Evolutionary conservation across 164 flowering plant genomes (phyloP), one percentile per base, ranked within the genome.

Genomic region (Sedum album): DNA sequence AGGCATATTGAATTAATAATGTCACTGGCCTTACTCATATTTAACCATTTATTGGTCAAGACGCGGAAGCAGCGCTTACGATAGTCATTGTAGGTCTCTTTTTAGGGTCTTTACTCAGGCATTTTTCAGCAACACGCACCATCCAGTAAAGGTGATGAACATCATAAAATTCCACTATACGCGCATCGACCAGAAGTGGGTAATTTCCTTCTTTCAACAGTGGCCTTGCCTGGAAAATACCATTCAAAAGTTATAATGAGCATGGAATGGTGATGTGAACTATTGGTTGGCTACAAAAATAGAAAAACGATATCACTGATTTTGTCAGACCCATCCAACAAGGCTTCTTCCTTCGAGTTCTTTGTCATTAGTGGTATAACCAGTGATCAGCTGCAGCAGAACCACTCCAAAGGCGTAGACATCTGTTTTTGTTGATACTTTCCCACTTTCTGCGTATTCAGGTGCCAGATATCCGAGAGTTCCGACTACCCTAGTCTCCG

Each of bases 381-480:
- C 91, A 20, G 85, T 88, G 68, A 88, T 84, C 23, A 88, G 76
- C 75, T 88, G 84, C 26, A 88, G 65, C 33, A 88, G 78, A 30
- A 88, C 86, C 60, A 88, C 85, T 31, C 94, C 91, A 69, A 82
- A 88, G 55, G 89, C 75, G 70, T 82, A 88, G 36, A 88, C 90
- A 73, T 88, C 91, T 25, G 88, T 82, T 79, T 85, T 86, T 8
- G 82, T 78, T 15, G 90, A 86, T 65, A 76, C 81, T 75, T 80
- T 85, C 61, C 90, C 90, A 71, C 65, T 77, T 74, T 82, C 85
- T 69, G 84, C 91, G 76, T 88, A 88, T 82, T 88, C 95, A 31
- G 95, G 95, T 67, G 88, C 95, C 66, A 88, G 44, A 68, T 86
- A 88, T 69, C 95, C 91, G 10, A 85, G 68, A 31, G 90, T 86